Percentiles rank a stretch among this genome's conserved stretches.
Evolutionary conservation across 441 rosid genomes (phyloP).

Genomic region (Euphorbia corollata): DNA sequence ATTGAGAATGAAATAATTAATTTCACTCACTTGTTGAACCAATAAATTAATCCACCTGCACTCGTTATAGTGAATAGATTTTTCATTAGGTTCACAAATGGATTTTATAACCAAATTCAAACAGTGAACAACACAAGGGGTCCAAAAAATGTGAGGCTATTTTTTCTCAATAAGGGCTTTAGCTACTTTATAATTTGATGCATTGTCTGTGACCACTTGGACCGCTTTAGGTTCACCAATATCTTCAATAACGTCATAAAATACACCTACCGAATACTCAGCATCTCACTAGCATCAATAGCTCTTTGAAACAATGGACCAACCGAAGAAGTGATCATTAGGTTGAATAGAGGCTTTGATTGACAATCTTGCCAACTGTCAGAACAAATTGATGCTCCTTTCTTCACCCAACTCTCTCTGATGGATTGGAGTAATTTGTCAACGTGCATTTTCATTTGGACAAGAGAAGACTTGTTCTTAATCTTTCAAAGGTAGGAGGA

Average conservation of each 20-base stretch:
- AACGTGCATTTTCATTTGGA: background rate
- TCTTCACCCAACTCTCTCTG: background rate
- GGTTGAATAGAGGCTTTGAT: background rate
- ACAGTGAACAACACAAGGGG: background rate
- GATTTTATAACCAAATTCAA: background rate
- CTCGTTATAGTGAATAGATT: background rate
- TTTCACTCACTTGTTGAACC: background rate
- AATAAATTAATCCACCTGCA: background rate
- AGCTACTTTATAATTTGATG: too few species aligned
- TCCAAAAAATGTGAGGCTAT: constrained; percentile 5
- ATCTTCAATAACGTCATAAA: background rate
- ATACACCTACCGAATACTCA: background rate
- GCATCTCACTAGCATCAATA: background rate
- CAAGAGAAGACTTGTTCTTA: background rate
- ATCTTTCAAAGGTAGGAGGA: constrained; percentile 4
- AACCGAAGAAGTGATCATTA: background rate
- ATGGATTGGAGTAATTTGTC: background rate
- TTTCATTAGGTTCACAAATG: background rate
- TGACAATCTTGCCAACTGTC: background rate
- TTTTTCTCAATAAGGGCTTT: too few species aligned
- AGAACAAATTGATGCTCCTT: background rate
- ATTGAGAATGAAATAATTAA: background rate
- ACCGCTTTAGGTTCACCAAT: too few species aligned
- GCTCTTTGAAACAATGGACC: background rate
- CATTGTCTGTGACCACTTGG: too few species aligned